Evolutionary conservation across 192 early-diverging fungal genomes (phyloP), one percentile per base, ranked within the genome.

Genomic region (Jimgerdemannia lactiflua): DNA sequence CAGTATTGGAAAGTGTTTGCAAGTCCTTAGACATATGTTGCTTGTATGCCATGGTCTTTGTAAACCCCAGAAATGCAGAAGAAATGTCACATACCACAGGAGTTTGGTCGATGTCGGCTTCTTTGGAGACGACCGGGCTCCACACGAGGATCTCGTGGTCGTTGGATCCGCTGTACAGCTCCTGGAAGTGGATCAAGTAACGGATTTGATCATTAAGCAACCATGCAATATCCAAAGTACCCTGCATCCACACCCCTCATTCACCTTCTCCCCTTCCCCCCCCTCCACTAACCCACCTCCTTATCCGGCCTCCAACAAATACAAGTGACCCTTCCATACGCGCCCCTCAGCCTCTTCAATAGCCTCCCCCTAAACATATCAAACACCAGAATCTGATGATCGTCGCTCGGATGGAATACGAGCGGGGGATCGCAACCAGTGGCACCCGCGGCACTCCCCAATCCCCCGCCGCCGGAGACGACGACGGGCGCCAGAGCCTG

Each of bases 151-250:
- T 81, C 18, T 89, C 82, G 39, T 84, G 75, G 40, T 94, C 90
- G 67, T 80, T 82, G 42, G 88, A 87, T 7, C 88, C 84, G 11
- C 88, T 87, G 66, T 91, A 93, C 10, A 93, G 83, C 80, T 93
- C 91, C 73, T 87, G 49, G 54, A 3, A 69, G n/a, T 70, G 18
- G 49, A 18, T 19, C 39, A 14, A 71, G 43, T 41, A 54, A 41
- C 40, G 4, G 71, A 18, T 3, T 65, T 19, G 3, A 4, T 17
- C 63, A 59, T 59, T 10, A 64, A 82, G 49, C n/a, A 17, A 11
- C 11, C 4, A 4, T 39, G 64, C 41, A 41, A 73, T 66, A 20
- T 73, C 18, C 19, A 73, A 72, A 40, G 59, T 39, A 29, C n/a
- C 43, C 71, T 59, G 43, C 42, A 67, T 29, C 29, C 29, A 29